These are phyloP conservation scores for Penicillium egyptiacum DNA, from an alignment of 495 filamentous ascomycete genomes.

Conservation along the genomic window DNA sequence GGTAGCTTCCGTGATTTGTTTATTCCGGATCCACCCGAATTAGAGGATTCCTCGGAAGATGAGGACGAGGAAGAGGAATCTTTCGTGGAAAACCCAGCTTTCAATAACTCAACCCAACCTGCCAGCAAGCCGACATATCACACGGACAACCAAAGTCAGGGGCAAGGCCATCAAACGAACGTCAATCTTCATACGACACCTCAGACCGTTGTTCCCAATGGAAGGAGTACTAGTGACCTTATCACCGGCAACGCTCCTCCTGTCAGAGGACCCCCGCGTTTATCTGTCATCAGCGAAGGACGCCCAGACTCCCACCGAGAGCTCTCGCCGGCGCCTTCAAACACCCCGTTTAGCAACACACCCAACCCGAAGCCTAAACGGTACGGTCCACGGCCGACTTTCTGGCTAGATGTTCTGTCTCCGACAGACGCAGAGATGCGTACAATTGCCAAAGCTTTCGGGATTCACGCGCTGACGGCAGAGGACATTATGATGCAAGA, in stretches of 20 bases:
- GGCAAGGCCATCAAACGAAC: conserved; percentile 8
- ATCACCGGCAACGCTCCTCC: conserved; percentile 32
- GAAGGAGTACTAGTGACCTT: conserved; percentile 28
- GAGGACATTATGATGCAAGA: conserved; percentile 98
- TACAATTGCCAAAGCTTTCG: conserved; percentile 85
- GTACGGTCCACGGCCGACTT: conserved; percentile 87
- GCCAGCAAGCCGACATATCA: conserved; percentile 6
- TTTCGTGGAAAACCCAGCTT: conserved; percentile 10
- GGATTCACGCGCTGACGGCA: conserved; percentile 89
- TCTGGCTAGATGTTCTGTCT: conserved; percentile 90
- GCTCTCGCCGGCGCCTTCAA: conserved; percentile 26
- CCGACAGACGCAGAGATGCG: conserved; percentile 94
- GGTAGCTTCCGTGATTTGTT: conserved; percentile 83
- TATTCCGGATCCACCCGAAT: conserved; percentile 65
- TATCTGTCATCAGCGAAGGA: conserved; percentile 40
- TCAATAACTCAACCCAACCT: conserved; percentile 9
- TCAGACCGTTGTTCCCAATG: background rate
- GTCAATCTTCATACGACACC: background rate
- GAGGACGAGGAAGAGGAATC: conserved; percentile 53
- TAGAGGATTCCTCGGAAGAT: conserved; percentile 63
- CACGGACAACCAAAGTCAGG: background rate
- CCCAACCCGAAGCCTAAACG: conserved; percentile 50
- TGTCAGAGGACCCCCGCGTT: conserved; percentile 24
- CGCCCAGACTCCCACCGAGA: conserved; percentile 31
- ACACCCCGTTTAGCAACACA: conserved; percentile 23